phyloP scores from a whole-genome alignment of 768 basidiomycete genomes.

The Agrocybe chaxingu region DNA sequence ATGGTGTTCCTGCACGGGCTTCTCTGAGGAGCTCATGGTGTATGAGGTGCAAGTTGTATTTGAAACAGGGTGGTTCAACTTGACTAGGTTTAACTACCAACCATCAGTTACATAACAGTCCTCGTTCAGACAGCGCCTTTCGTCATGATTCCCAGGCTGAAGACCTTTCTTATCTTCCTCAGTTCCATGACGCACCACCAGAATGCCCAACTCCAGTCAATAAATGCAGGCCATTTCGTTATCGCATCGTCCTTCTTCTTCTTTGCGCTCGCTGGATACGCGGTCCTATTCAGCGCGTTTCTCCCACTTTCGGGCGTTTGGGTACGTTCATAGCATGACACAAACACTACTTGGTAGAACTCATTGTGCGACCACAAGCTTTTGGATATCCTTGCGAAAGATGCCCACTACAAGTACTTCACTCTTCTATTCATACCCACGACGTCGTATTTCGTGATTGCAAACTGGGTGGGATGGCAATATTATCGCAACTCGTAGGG shows the following conservation, averaged over 20 bases:
- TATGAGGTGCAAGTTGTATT: neutral
- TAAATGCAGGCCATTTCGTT: slow-evolving; percentile 43
- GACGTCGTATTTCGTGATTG: slow-evolving; percentile 86
- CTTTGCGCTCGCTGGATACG: slow-evolving; percentile 57
- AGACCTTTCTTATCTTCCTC: neutral
- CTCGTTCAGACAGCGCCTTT: neutral
- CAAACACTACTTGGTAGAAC: neutral
- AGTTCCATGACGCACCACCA: slow-evolving; percentile 4
- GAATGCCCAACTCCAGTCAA: slow-evolving; percentile 9
- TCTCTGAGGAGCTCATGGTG: slow-evolving; percentile 24
- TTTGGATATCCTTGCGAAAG: slow-evolving; percentile 59
- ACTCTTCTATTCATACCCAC: slow-evolving; percentile 75
- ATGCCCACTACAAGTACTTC: slow-evolving; percentile 92
- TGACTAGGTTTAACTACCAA: too few relatives aligned
- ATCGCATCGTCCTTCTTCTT: slow-evolving; percentile 46
- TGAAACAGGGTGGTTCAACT: neutral
- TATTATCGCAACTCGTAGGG: slow-evolving; percentile 84
- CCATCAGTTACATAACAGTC: too few relatives aligned
- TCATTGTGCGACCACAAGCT: slow-evolving; percentile 36
- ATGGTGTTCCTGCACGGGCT: slow-evolving; percentile 8
- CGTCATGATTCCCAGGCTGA: neutral
- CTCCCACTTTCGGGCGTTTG: slow-evolving; percentile 46
- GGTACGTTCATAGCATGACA: slow-evolving; percentile 34
- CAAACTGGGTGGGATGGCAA: slow-evolving; percentile 99
- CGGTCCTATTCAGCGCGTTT: slow-evolving; percentile 64